phyloP scores from a whole-genome alignment of 139 green algal genomes.

The Astrephomene gubernaculifera region DNA sequence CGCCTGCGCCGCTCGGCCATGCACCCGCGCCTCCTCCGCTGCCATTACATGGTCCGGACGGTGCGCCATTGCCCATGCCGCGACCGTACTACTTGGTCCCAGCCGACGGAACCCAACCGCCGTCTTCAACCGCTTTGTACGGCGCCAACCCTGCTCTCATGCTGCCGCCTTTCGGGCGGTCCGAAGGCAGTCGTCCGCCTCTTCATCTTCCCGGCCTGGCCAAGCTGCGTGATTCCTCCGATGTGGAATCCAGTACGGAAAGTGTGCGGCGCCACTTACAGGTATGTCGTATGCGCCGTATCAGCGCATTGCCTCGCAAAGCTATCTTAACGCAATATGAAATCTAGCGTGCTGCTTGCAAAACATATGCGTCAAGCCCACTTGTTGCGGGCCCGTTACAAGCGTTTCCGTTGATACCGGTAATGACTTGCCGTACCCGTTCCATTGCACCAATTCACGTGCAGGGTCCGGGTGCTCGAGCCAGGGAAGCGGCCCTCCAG shows the following conservation, averaged over 20 bases:
- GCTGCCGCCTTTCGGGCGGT: background rate
- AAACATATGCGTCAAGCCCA: no score
- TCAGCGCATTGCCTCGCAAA: no score
- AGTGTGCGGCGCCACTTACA: slow-evolving; percentile 25
- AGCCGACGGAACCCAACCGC: background rate
- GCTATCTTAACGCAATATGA: no score
- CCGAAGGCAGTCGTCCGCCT: background rate
- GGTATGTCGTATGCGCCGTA: background rate
- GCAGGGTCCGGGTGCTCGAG: slow-evolving; percentile 3
- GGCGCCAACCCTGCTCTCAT: background rate
- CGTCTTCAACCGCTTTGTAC: background rate
- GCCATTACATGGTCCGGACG: background rate
- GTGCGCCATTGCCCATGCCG: background rate
- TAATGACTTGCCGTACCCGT: no score
- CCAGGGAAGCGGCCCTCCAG: background rate
- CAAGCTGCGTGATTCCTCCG: slow-evolving; percentile 40
- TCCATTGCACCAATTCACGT: no score
- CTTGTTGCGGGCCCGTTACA: no score
- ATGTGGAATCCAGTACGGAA: slow-evolving; percentile 34
- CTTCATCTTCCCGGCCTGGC: slow-evolving; percentile 9
- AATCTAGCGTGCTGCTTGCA: no score
- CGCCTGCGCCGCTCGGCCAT: background rate
- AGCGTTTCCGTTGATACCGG: no score
- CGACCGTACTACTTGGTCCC: slow-evolving; percentile 38
- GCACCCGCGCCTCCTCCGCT: no score